Evolutionary conservation across 2,329 filamentous ascomycete genomes (phyloP), one percentile per base, ranked within the genome.

Genomic region (Nothophoma quercina): DNA sequence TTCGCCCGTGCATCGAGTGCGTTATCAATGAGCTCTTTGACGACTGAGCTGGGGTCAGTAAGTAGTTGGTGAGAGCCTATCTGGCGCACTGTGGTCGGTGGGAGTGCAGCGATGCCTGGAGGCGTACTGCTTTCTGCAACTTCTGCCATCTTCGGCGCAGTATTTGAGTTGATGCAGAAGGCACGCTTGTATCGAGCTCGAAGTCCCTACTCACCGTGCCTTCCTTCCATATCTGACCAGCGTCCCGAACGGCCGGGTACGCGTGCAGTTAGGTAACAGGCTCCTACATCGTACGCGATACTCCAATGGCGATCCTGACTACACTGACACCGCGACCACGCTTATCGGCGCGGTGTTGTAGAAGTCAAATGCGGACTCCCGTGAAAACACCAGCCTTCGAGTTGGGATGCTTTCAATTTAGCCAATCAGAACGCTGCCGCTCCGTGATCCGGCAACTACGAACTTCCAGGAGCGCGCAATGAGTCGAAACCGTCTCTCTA

Each of bases 1-100:
- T 83, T 88, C 10, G 89, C 88, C 44, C 81, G 78, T 7, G 89
- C 88, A 71, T 93, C 89, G 16, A 93, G 81, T 34, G 88, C 81
- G 70, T 93, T 93, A 62, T 93, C 90, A 25, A 93, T 72, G 4
- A 93, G 83, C 72, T 93, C 90, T 67, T 93, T 93, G 62, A 91
- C 82, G 2, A 90, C 75, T 9, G 83, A 81, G 10, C 79, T 75
- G 0, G 89, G 81, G 7, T 84, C 83, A 5, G 81, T 78, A 41
- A 92, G 80, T 36, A 81, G 79, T 60, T 86, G 79, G 2, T 83
- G 79, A 7, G 88, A 85, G 28, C 85, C 82, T 6, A 93, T 77
- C 9, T 84, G 80, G 38, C 81, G 80, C 18, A 81, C 76, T 12
- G 77, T 77, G 4, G 70, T 63, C 33, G 72, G 66, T 23, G 77